These are phyloP conservation scores for Trichoderma simmonsii DNA, from an alignment of 2,329 filamentous ascomycete species.

Conservation along the genomic window DNA sequence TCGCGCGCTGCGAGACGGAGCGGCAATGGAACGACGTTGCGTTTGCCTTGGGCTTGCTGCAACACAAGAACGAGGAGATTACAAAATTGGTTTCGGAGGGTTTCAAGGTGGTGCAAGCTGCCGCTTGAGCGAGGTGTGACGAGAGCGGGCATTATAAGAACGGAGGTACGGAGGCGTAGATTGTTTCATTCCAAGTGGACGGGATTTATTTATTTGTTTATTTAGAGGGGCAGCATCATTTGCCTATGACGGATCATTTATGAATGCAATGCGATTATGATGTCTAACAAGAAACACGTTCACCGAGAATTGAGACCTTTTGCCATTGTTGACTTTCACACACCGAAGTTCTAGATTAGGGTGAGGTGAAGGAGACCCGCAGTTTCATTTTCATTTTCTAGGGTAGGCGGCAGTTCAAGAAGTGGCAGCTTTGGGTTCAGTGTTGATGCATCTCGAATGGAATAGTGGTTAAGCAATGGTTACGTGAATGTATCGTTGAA, in stretches of 20 bases:
- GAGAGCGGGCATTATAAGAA: not conserved
- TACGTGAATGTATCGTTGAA: not conserved
- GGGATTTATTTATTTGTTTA: not conserved
- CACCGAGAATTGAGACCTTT: not conserved
- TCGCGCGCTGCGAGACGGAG: conserved; percentile 84
- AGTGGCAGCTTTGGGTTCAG: not conserved
- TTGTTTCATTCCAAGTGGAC: not conserved
- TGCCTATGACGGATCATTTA: not conserved
- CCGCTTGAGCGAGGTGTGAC: conserved; percentile 48
- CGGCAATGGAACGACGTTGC: conserved; percentile 97
- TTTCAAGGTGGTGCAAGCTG: conserved; percentile 66
- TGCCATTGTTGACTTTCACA: not conserved
- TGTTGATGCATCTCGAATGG: not conserved
- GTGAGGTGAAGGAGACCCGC: not conserved
- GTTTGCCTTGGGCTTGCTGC: conserved; percentile 82
- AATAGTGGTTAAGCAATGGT: not conserved
- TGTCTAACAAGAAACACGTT: not conserved
- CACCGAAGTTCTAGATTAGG: not conserved
- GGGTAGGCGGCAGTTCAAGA: not conserved
- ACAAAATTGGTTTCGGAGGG: conserved; percentile 71
- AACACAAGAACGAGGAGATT: conserved; percentile 92
- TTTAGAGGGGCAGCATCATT: not conserved
- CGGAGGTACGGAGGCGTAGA: not conserved
- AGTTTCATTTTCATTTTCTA: not conserved
- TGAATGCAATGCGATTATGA: conserved; percentile 12